Evolutionary conservation across 441 rosid species (phyloP).

Genomic region (Kokia cookei): DNA sequence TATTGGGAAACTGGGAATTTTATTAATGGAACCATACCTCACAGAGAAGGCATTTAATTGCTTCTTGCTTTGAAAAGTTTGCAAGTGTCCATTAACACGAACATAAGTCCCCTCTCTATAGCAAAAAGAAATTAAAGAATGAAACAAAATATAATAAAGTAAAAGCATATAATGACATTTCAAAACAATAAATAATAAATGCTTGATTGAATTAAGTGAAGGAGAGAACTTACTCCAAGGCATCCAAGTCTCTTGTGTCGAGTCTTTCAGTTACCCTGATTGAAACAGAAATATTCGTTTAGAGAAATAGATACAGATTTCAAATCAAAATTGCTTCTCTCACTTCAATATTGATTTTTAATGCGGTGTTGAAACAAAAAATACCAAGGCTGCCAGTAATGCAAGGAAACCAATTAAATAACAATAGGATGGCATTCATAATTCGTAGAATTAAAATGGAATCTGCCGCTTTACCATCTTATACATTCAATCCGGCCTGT

Average conservation of each 20-base stretch:
- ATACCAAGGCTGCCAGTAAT: background rate
- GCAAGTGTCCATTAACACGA: constrained; percentile 75
- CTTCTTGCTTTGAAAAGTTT: constrained; percentile 53
- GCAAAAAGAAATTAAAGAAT: constrained; percentile 9
- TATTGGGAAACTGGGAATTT: background rate
- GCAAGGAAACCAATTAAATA: background rate
- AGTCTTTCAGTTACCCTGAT: constrained; percentile 66
- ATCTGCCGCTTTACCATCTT: constrained; percentile 55
- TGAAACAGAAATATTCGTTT: background rate
- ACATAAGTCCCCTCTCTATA: constrained; percentile 69
- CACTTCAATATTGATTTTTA: background rate
- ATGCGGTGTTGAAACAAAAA: background rate
- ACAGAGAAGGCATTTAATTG: constrained; percentile 79
- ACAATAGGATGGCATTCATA: background rate
- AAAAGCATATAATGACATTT: background rate
- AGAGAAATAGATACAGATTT: background rate
- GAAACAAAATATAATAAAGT: constrained; percentile 7
- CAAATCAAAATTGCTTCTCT: background rate
- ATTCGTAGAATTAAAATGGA: background rate
- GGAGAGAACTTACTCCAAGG: constrained; percentile 41
- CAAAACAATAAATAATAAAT: background rate
- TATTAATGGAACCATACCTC: constrained; percentile 35
- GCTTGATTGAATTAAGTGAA: background rate
- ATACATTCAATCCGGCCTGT: constrained; percentile 70
- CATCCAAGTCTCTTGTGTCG: constrained; percentile 70